Conservation (phyloP, 2,329 filamentous ascomycete genomes). For the Colletotrichum liriopes region DNA sequence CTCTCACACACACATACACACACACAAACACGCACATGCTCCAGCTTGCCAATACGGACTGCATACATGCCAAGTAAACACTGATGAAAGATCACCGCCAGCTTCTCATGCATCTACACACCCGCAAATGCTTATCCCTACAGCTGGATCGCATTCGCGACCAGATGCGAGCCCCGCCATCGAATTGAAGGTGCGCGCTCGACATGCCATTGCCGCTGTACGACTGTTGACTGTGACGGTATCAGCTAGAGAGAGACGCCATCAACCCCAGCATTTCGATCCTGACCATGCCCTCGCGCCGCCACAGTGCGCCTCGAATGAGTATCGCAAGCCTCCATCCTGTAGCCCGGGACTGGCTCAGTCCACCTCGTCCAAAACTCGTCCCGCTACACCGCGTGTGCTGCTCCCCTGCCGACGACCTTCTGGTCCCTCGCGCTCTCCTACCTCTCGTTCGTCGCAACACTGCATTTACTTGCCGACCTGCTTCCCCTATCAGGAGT, state of each 20-base stretch:
- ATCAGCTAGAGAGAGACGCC: neutral
- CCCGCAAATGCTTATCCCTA: neutral
- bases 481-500: neutral
- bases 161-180: constrained; percentile 13
- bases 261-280: constrained; percentile 11
- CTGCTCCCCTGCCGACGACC: neutral
- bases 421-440: neutral
- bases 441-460: constrained; percentile 25
- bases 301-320: neutral
- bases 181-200: neutral
- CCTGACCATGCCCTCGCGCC: neutral
- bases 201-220: constrained; percentile 18
- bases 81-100: neutral
- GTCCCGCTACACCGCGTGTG: neutral
- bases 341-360: neutral
- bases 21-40: neutral
- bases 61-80: constrained; percentile 5
- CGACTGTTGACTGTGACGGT: constrained; percentile 11
- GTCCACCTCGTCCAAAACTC: constrained; percentile 11
- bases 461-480: neutral
- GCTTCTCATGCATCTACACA: neutral
- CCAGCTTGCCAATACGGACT: neutral
- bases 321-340: neutral
- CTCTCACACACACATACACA: neutral
- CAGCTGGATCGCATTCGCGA: constrained; percentile 33